These are phyloP conservation scores for Shiraia sp. DNA, from an alignment of 2,329 filamentous ascomycete genomes.

Conservation along the genomic window DNA sequence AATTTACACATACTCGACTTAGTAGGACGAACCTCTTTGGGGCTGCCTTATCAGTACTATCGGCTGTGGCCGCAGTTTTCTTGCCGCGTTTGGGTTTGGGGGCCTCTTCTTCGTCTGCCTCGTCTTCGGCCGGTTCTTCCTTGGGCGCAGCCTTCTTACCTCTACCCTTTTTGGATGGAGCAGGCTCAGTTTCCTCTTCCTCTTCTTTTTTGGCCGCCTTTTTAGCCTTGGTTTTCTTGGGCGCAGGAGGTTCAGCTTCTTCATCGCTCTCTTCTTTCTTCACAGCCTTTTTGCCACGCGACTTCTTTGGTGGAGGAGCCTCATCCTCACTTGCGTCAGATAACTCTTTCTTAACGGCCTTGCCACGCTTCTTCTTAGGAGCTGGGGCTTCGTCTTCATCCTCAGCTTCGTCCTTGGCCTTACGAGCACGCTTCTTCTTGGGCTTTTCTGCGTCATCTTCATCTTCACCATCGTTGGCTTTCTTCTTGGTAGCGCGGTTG, in stretches of 20 bases:
- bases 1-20: too few relatives aligned
- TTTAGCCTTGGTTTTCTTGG: constrained; percentile 32
- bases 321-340: constrained; percentile 28
- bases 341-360: constrained; percentile 24
- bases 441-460: constrained; percentile 37
- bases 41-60: constrained; percentile 21
- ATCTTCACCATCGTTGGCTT: constrained; percentile 25
- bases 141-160: constrained; percentile 33
- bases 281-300: constrained; percentile 10
- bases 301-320: constrained; percentile 21
- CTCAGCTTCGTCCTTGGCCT: constrained; percentile 32
- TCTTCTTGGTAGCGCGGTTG: constrained; percentile 37
- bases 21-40: constrained; percentile 31
- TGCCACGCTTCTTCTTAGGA: constrained; percentile 29
- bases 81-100: constrained; percentile 27
- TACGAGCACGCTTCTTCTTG: constrained; percentile 49
- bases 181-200: constrained; percentile 29
- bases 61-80: constrained; percentile 9
- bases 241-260: constrained; percentile 33
- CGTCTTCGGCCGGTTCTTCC: constrained; percentile 20
- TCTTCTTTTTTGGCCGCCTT: constrained; percentile 10
- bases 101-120: constrained; percentile 14
- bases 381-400: constrained; percentile 32
- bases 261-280: constrained; percentile 23
- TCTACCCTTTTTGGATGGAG: constrained; percentile 36